Base-by-base conservation (phyloP, 257 asterid genomes). In the Linaria vulgaris region DNA sequence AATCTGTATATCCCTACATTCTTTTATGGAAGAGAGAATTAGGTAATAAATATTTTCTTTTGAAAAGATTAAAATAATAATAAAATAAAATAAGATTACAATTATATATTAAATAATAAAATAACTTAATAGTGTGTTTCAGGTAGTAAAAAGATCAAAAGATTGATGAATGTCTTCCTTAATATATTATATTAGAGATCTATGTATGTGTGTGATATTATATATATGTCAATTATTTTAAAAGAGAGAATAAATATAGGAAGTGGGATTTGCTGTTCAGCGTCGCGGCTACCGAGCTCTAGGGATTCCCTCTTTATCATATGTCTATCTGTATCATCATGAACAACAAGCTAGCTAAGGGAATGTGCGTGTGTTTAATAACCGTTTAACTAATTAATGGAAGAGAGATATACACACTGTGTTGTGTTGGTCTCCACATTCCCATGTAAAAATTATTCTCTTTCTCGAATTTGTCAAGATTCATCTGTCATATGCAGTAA, bases 251-350 rank as follows among this genome's bases (percentile, higher is more conserved):
- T 24, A 65, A n/a, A n/a, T n/a, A 56, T 37, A 69, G 17, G 49
- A 67, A 88, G 96, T 86, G 96, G 91, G 91, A 85, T 85, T 87
- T 79, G 78, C 82, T 81, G 82, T 72, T 64, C 54, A 50, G 71
- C 83, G 74, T 83, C 27, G 89, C 27, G 89, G 68, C 61, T 52
- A 30, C 64, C 46, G 96, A 67, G 82, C 82, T 70, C 79, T 80
- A 54, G 90, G 95, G 92, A 85, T 85, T 78, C 85, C 76, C 80
- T 78, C 77, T 44, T 44, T 62, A 12, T 66, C 64, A 24, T 44
- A n/a, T 44, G 48, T 43, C 48, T 43, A 12, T 43, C 48, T 34
- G n/a, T n/a, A 34, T 34, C 41, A 12, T 16, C 14, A 43, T 43
- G 3, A 12, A 3, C 48, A 43, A 43, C 48, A 34, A 11, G 5